Evolutionary conservation across 257 asterid genomes (phyloP), one percentile per base, ranked within the genome.

Genomic region (Scutellaria galericulata): DNA sequence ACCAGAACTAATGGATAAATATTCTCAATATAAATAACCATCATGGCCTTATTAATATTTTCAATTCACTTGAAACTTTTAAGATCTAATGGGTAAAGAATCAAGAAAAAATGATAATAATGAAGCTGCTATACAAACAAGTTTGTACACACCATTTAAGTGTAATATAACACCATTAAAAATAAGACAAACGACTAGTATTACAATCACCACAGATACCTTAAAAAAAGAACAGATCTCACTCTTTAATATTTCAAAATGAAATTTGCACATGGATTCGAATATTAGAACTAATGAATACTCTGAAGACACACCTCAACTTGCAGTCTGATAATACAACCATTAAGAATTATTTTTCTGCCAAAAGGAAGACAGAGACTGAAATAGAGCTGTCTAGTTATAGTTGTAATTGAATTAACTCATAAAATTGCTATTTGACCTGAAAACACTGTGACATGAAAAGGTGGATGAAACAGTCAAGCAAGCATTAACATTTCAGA

Each of bases 71-170:
- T 40, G 9, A 51, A 71, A 55, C 53, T 73, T 27, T 41, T 50
- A 74, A 64, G 58, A 70, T 57, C 35, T 60, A 71, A 71, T 39
- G 66, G 62, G 68, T 27, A 70, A 31, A 54, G 27, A 63, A 66
- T 52, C 6, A 64, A 22, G 18, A 46, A 18, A 61, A 44, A 14
- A 18, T 53, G 63, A 57, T 13, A 60, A 27, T 2, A 42, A 53
- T 6, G 39, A 42, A 20, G 22, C 56, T 60, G 69, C 58, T 14
- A 9, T 18, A 24, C 40, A 56, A 20, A 40, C 66, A 52, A 58
- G 57, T 45, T 67, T 62, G 3, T 1, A 63, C 35, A 13, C 20
- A 11, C 18, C 31, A 31, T 2, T 31, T 31, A 31, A 31, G 37
- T 31, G 37, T 31, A 31, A 1, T 52, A 9, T 27, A 35, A 24